Conservation (phyloP, 441 rosid genomes). For the Adansonia rubrostipa region DNA sequence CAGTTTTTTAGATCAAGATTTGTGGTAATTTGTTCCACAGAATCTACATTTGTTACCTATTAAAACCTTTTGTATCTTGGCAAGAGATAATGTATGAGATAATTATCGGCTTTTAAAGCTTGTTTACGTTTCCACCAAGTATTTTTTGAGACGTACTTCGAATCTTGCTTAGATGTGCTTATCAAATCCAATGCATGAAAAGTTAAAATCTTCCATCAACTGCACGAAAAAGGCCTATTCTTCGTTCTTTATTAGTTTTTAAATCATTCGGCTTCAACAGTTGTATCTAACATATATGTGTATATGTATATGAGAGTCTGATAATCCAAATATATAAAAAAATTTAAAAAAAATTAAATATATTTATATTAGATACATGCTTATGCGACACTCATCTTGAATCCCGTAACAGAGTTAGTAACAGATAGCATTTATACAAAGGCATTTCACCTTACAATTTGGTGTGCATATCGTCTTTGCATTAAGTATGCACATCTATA, state of each 20-base stretch:
- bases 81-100: slow-evolving; percentile 11
- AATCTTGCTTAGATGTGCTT: too few species aligned
- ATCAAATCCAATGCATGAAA: neutral
- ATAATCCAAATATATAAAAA: too few species aligned
- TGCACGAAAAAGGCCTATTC: neutral
- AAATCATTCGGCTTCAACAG: too few species aligned
- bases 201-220: neutral
- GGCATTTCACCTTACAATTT: slow-evolving; percentile 32
- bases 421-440: slow-evolving; percentile 17
- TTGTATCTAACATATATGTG: too few species aligned
- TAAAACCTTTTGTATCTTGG: slow-evolving; percentile 8
- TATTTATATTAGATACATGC: neutral
- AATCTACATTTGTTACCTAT: neutral
- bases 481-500: too few species aligned
- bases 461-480: slow-evolving; percentile 16
- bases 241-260: neutral
- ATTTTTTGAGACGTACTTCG: too few species aligned
- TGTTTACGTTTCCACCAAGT: too few species aligned
- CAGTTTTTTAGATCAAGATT: neutral
- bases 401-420: neutral
- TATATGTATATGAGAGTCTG: too few species aligned
- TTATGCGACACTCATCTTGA: neutral
- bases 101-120: neutral
- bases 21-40: neutral
- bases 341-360: too few species aligned